Evolutionary conservation across 2,329 filamentous ascomycete genomes (phyloP).

Genomic region (Alternaria dauci): DNA sequence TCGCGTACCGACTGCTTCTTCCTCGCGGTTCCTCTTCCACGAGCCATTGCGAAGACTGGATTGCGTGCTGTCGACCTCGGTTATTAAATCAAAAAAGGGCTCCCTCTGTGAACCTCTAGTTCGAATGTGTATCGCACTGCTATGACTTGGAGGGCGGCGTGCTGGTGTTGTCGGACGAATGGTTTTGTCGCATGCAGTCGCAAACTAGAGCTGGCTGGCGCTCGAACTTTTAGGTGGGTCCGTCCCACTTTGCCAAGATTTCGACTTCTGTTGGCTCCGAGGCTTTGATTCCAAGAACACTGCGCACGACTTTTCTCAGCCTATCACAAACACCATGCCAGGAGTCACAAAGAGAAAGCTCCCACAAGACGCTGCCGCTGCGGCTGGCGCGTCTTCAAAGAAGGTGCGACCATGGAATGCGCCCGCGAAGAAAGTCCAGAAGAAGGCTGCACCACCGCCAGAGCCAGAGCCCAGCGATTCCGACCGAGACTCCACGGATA

Average conservation of each 20-base stretch:
- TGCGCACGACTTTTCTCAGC: slow-evolving; percentile 8
- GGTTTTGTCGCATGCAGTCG: slow-evolving; percentile 10
- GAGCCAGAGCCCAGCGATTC: slow-evolving; percentile 40
- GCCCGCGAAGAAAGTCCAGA: slow-evolving; percentile 18
- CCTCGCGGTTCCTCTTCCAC: slow-evolving; percentile 40
- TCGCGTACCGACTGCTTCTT: slow-evolving; percentile 47
- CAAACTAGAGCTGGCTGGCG: slow-evolving; percentile 11
- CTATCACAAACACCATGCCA: slow-evolving; percentile 44
- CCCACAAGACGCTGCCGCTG: slow-evolving; percentile 19
- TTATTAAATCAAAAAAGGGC: not conserved
- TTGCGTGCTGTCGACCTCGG: slow-evolving; percentile 11
- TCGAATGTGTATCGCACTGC: not conserved
- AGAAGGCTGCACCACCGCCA: slow-evolving; percentile 24
- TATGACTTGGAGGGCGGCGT: not conserved
- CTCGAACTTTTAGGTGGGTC: slow-evolving; percentile 21
- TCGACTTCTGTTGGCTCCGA: slow-evolving; percentile 8
- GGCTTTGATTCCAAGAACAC: not conserved
- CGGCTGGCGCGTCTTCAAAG: slow-evolving; percentile 21
- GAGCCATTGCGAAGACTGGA: slow-evolving; percentile 35
- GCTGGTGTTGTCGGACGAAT: not conserved
- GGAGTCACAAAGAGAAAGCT: slow-evolving; percentile 56
- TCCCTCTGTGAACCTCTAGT: accelerated
- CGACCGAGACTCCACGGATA: slow-evolving; percentile 17
- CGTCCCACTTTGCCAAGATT: slow-evolving; percentile 21
- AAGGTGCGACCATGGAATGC: slow-evolving; percentile 29